phyloP scores from a whole-genome alignment of 331 rosid species.

The Pyrus hybrid region DNA sequence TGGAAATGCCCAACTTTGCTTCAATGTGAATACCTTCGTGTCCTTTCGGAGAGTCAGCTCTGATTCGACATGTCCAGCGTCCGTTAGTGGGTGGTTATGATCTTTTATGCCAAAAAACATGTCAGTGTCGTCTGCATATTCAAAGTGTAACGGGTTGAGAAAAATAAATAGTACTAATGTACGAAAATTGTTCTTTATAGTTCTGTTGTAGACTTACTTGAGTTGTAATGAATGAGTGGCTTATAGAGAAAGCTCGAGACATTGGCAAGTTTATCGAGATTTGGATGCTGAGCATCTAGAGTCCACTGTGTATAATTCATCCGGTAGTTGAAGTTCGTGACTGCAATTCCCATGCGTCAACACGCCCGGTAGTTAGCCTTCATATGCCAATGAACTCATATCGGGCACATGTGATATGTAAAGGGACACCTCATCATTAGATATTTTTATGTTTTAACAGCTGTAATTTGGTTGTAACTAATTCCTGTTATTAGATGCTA shows the following conservation, averaged over 20 bases:
- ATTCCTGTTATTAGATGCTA: too few species aligned
- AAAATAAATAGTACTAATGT: too few species aligned
- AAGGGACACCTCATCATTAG: too few species aligned
- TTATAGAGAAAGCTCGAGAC: constrained; percentile 5
- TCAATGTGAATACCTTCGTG: neutral
- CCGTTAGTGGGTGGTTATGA: constrained; percentile 1
- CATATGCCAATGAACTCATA: constrained; percentile 23
- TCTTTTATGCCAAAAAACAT: constrained; percentile 12
- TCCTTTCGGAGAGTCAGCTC: constrained; percentile 12
- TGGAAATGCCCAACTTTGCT: constrained; percentile 22
- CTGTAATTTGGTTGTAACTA: too few species aligned
- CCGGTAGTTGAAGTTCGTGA: constrained; percentile 12
- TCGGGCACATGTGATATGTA: constrained; percentile 12
- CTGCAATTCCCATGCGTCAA: constrained; percentile 8
- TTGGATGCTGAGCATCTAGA: constrained; percentile 21
- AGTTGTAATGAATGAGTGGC: constrained; percentile 1
- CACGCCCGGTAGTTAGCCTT: constrained; percentile 4
- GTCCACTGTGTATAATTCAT: constrained; percentile 17
- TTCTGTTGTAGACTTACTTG: constrained; percentile 9
- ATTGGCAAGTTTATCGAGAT: constrained; percentile 13
- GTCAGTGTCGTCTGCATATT: constrained; percentile 8
- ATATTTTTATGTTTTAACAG: too few species aligned
- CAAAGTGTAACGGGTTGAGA: neutral
- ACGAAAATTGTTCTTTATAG: neutral
- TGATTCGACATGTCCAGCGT: constrained; percentile 9